Base-by-base conservation (phyloP, 192 early-diverging fungal species). In the Coemansia sp. region DNA sequence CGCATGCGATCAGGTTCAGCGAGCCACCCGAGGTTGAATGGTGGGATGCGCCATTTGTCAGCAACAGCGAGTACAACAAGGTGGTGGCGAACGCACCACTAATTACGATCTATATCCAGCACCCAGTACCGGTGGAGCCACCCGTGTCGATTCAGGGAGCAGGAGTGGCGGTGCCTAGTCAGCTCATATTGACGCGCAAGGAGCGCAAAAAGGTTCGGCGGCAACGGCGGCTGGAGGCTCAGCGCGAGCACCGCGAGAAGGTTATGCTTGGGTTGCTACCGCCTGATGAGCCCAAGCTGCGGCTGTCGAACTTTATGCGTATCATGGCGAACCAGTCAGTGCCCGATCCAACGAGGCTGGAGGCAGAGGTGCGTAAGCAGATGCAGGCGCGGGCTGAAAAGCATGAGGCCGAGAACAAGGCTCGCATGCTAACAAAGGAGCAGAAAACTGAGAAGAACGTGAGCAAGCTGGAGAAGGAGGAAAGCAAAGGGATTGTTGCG, bases 301-400 rank as follows among this genome's bases (percentile, higher is more conserved):
- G 87, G 45, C 83, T 97, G 51, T 83, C 86, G 46, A 99, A 97
- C 67, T 81, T 99, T 71, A 98, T 96, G 93, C 73, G 86, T 7
- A 90, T 98, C 5, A 71, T 99, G 58, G 94, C 91, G n/a, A 86
- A 86, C 42, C 92, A 99, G 50, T 91, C 95, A 0, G 88, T 98
- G 8, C 87, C 90, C 40, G 94, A 95, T 60, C 97, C 97, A 0
- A 97, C 94, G 0, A 86, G 87, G 56, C 74, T 97, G n/a, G 97
- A 95, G 65, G 89, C 91, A 9, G 77, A 86, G 54, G 93, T 99
- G n/a, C 81, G 89, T 10, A 83, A 78, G 51, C 92, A 99, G 59
- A 83, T 95, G 81, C 79, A 84, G 31, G 83, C 82, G 23, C 84
- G 97, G 5, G 77, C 86, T 45, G 70, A 82, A 35, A 84, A 83